Evolutionary conservation across 2,329 filamentous ascomycete species (phyloP), one percentile per base, ranked within the genome.

Genomic region (Aspergillus piperis): DNA sequence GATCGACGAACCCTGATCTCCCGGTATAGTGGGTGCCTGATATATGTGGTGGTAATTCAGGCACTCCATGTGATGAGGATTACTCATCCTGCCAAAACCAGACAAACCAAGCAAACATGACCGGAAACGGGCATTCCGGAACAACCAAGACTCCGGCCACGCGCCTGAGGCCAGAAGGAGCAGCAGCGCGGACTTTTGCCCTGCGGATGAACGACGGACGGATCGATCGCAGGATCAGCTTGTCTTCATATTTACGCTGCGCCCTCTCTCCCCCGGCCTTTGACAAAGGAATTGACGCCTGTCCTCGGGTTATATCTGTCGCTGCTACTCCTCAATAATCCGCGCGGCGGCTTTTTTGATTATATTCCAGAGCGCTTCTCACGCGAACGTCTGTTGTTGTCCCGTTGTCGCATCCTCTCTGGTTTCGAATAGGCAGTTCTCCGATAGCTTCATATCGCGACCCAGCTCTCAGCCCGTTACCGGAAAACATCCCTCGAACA

Each of bases 161-260:
- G 61, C 63, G 65, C 65, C 66, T 68, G 57, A 68, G 66, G 64
- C 66, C 62, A 47, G 51, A 30, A 56, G 61, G 36, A 57, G 23
- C 23, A 27, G 62, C 59, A 61, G 63, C 61, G 63, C 62, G 64
- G 64, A 65, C 65, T 66, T 67, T 68, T 68, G 64, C 62, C 32
- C 59, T 65, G 62, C 50, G 59, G 63, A 66, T 58, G 60, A 27
- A 50, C 25, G 50, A 59, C 63, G 59, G 61, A 59, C 63, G 60
- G 60, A 66, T 67, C 63, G 63, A 68, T 67, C 62, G 62, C 58
- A 66, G 61, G 61, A 62, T 64, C 62, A 66, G 62, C 60, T 64
- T 64, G 62, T 56, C 44, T 60, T 32, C 11, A 47, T 44, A 55
- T 55, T 62, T 50, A 63, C 44, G 25, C 39, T 57, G 60, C 57